These are phyloP conservation scores for Eleusine coracana DNA, from an alignment of 176 grass and related monocot species.

Conservation along the genomic window DNA sequence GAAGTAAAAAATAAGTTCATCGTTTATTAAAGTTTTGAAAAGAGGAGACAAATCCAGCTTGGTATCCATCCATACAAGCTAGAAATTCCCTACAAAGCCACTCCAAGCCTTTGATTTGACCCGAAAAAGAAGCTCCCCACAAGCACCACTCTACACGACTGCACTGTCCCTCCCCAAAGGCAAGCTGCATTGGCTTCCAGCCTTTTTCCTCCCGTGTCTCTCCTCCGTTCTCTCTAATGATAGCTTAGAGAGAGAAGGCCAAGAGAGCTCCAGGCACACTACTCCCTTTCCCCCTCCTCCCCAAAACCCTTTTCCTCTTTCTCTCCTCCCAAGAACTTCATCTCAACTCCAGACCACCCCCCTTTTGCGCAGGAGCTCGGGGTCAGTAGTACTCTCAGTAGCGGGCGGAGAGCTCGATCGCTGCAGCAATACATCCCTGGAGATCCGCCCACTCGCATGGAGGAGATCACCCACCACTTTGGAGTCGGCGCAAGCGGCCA, in stretches of 20 bases:
- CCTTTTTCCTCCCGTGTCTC: conserved; percentile 49
- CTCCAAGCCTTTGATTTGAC: conserved; percentile 68
- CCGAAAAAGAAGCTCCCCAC: conserved; percentile 69
- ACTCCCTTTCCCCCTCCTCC: conserved; percentile 17
- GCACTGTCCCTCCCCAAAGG: conserved; percentile 55
- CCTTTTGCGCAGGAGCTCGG: conserved; percentile 50
- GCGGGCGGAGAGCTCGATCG: conserved; percentile 50
- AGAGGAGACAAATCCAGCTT: conserved; percentile 33
- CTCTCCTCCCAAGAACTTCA: conserved; percentile 69
- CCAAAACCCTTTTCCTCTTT: conserved; percentile 60
- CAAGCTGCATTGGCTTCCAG: conserved; percentile 48
- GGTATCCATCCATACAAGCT: conserved; percentile 20
- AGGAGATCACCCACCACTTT: conserved; percentile 82
- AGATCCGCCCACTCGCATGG: conserved; percentile 58
- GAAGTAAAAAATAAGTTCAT: neutral
- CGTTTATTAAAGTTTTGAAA: neutral
- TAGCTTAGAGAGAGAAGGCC: conserved; percentile 52
- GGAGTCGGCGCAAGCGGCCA: conserved; percentile 52
- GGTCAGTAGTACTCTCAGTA: neutral
- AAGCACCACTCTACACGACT: conserved; percentile 37
- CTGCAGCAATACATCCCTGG: conserved; percentile 62
- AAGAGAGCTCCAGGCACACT: conserved; percentile 28
- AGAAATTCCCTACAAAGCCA: conserved; percentile 53
- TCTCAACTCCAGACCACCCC: conserved; percentile 36
- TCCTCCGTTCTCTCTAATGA: conserved; percentile 52